Conservation (phyloP, 2,329 filamentous ascomycete genomes). For the Pseudogymnoascus sp. region DNA sequence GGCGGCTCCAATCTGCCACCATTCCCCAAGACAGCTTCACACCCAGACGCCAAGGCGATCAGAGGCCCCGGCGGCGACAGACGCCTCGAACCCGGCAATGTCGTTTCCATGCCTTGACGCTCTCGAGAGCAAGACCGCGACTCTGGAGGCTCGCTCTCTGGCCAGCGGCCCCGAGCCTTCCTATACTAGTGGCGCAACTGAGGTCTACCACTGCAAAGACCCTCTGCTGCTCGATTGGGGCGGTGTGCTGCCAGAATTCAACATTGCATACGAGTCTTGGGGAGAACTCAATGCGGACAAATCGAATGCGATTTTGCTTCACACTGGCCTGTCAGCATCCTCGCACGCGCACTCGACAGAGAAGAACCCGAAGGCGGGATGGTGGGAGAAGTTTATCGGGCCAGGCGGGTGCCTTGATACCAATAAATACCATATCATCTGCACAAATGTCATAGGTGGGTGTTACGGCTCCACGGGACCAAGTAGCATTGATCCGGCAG, state of each 20-base stretch:
- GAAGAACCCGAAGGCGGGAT: constrained; percentile 78
- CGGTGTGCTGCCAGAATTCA: constrained; percentile 79
- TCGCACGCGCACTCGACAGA: constrained; percentile 93
- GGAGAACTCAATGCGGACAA: constrained; percentile 70
- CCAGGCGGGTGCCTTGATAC: constrained; percentile 81
- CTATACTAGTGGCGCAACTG: constrained; percentile 84
- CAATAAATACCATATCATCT: constrained; percentile 85
- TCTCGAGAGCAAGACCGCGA: constrained; percentile 69
- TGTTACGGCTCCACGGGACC: constrained; percentile 96
- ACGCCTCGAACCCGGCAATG: constrained; percentile 72
- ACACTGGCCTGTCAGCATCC: constrained; percentile 93
- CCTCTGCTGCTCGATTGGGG: constrained; percentile 89
- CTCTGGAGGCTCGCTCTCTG: constrained; percentile 59
- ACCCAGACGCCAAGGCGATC: constrained; percentile 17
- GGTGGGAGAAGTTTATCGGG: constrained; percentile 99
- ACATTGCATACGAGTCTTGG: constrained; percentile 92
- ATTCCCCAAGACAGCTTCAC: constrained; percentile 21
- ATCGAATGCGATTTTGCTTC: constrained; percentile 83
- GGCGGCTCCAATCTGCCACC: constrained; percentile 12
- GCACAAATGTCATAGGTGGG: constrained; percentile 92
- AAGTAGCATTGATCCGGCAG: constrained; percentile 76
- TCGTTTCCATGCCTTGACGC: constrained; percentile 86
- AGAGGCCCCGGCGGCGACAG: constrained; percentile 16
- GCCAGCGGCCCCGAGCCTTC: constrained; percentile 82
- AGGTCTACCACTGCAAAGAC: constrained; percentile 64